Evolutionary conservation across 352 stramenopile species (phyloP).

Genomic region (Pythium rhizo-oryzae): DNA sequence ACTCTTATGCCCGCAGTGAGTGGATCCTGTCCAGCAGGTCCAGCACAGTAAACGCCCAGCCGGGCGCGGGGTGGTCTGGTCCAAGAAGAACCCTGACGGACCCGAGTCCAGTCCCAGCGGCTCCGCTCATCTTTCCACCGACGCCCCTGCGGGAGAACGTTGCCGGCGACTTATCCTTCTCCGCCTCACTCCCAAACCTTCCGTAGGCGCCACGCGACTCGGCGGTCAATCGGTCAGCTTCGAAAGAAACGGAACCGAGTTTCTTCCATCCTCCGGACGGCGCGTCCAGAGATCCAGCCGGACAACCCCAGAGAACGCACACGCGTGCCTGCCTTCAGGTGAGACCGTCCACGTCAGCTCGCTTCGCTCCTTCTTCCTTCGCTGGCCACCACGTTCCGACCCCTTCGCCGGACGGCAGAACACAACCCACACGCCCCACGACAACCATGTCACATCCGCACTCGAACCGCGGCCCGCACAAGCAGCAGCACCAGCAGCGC

Average conservation of each 20-base stretch:
- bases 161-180: conserved; percentile 1
- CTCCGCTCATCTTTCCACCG: not conserved
- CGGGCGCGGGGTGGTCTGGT: not conserved
- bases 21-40: not conserved
- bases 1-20: not conserved
- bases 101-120: not conserved
- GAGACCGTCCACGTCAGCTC: not conserved
- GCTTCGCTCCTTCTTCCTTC: not conserved
- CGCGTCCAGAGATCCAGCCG: not conserved
- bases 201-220: conserved; percentile 1
- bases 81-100: not conserved
- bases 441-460: conserved; percentile 8
- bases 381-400: not conserved
- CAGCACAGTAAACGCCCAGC: not conserved
- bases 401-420: not conserved
- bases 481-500: not conserved
- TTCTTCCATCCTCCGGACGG: not conserved
- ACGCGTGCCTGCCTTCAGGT: not conserved
- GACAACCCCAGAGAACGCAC: not conserved
- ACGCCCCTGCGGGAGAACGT: conserved; percentile 2
- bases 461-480: not conserved
- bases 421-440: not conserved
- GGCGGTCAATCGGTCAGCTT: not conserved
- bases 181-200: not conserved
- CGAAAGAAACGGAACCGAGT: not conserved